phyloP scores from a whole-genome alignment of 2,329 filamentous ascomycete genomes.

The Colletotrichum paranaense region DNA sequence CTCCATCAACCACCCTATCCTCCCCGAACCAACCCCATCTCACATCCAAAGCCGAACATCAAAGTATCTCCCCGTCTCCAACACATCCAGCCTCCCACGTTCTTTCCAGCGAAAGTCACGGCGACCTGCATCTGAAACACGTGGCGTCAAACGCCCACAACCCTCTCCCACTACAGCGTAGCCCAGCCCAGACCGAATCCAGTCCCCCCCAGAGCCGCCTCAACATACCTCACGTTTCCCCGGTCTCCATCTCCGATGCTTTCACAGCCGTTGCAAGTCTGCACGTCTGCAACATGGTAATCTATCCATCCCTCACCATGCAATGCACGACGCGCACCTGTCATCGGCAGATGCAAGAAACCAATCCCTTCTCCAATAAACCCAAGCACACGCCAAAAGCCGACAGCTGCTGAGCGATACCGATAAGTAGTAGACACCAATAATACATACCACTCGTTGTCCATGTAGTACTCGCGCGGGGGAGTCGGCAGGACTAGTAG shows the following conservation, averaged over 20 bases:
- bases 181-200: not conserved
- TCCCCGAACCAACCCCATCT: not conserved
- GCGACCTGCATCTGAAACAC: constrained; percentile 23
- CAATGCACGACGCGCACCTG: not conserved
- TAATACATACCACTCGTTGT: too few species aligned
- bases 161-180: not conserved
- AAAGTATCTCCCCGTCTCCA: not conserved
- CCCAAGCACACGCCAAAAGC: not conserved
- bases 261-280: too few species aligned
- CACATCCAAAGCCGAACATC: not conserved
- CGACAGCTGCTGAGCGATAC: not conserved
- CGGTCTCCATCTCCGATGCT: too few species aligned
- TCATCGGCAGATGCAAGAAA: not conserved
- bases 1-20: not conserved
- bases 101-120: not conserved
- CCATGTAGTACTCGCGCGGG: not conserved
- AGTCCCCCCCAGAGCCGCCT: not conserved
- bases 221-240: not conserved
- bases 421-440: not conserved
- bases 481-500: not conserved
- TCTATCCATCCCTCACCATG: not conserved
- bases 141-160: constrained; percentile 4
- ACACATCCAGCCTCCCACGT: not conserved
- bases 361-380: not conserved
- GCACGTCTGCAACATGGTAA: not conserved